Percentiles rank a stretch among this genome's conserved stretches.
Conservation (phyloP, 257 asterid genomes). For the Nicotiana sylvestris region DNA sequence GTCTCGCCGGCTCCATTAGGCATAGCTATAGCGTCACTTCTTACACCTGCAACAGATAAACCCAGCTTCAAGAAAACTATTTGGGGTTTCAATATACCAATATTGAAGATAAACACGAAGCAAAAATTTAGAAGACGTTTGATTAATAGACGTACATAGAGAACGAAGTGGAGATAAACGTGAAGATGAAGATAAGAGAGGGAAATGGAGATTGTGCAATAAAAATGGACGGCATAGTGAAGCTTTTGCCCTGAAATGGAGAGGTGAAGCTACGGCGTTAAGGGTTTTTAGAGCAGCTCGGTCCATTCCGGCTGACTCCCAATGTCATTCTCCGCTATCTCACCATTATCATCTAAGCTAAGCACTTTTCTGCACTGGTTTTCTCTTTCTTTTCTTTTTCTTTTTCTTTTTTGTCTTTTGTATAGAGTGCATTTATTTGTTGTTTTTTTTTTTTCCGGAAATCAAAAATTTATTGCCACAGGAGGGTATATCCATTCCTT, state of each 20-base stretch:
- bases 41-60: constrained; percentile 37
- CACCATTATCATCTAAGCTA: not conserved
- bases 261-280: constrained; percentile 33
- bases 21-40: constrained; percentile 31
- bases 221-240: constrained; percentile 29
- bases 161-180: constrained; percentile 39
- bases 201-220: constrained; percentile 19
- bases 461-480: no score
- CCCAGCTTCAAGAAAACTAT: not conserved
- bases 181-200: constrained; percentile 26
- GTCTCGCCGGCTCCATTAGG: constrained; percentile 44
- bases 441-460: no score
- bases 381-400: not conserved
- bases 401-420: no score
- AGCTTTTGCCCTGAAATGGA: constrained; percentile 30
- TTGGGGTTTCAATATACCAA: not conserved
- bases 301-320: constrained; percentile 15
- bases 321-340: not conserved
- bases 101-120: not conserved
- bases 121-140: not conserved
- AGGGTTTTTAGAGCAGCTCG: constrained; percentile 48
- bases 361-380: not conserved
- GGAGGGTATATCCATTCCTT: no score
- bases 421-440: no score
- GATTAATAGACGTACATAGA: constrained; percentile 28